Evolutionary conservation across 768 basidiomycete species (phyloP).

Genomic region (Leccinum rimulosum): DNA sequence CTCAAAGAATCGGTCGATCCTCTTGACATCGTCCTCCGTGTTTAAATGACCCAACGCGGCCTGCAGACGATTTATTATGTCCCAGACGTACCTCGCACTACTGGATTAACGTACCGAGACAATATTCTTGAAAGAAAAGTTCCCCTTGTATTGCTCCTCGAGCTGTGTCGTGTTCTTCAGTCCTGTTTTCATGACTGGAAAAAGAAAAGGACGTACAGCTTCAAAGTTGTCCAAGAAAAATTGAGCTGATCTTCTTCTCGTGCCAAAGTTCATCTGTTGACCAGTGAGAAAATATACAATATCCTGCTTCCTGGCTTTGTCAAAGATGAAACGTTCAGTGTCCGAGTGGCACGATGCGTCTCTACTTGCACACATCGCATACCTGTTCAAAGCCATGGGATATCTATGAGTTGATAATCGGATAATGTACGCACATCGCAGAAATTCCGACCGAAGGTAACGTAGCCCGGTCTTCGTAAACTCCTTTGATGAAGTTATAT

Average conservation of each 20-base stretch:
- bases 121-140: slow-evolving; percentile 54
- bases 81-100: background rate
- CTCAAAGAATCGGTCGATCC: slow-evolving; percentile 72
- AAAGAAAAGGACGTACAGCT: slow-evolving; percentile 38
- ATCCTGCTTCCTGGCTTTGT: slow-evolving; percentile 58
- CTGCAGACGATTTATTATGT: slow-evolving; percentile 25
- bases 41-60: slow-evolving; percentile 48
- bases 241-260: slow-evolving; percentile 50
- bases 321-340: slow-evolving; percentile 60
- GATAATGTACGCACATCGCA: slow-evolving; percentile 52
- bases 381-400: slow-evolving; percentile 35
- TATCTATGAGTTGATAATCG: background rate
- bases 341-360: slow-evolving; percentile 56
- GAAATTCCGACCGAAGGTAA: slow-evolving; percentile 64
- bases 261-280: slow-evolving; percentile 52
- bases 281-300: slow-evolving; percentile 61
- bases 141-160: slow-evolving; percentile 68
- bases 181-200: background rate
- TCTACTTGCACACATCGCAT: slow-evolving; percentile 60
- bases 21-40: slow-evolving; percentile 63
- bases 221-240: slow-evolving; percentile 75
- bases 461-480: slow-evolving; percentile 71
- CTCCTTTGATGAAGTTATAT: slow-evolving; percentile 65
- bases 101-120: slow-evolving; percentile 43
- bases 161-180: slow-evolving; percentile 38